Evolutionary conservation across 177 flowering plant species (phyloP).

Genomic region (Vitis hybrid): DNA sequence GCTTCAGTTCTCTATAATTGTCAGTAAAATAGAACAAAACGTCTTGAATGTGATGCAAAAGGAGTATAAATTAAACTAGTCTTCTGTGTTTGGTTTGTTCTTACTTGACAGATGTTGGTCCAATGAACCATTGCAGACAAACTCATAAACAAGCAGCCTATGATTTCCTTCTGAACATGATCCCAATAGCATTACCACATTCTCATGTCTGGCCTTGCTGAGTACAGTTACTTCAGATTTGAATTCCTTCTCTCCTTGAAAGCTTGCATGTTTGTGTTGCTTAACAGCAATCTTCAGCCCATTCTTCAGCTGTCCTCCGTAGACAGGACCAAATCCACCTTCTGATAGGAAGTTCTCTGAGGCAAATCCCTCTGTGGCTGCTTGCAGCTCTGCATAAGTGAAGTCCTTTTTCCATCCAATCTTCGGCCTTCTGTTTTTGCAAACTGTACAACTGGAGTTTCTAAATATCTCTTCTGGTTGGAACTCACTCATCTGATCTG

Average conservation of each 20-base stretch:
- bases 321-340: slow-evolving; percentile 61
- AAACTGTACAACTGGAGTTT: slow-evolving; percentile 34
- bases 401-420: slow-evolving; percentile 43
- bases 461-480: slow-evolving; percentile 23
- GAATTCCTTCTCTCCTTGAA: slow-evolving; percentile 64
- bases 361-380: slow-evolving; percentile 56
- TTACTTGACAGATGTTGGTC: slow-evolving; percentile 61
- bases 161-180: slow-evolving; percentile 58
- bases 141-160: slow-evolving; percentile 64
- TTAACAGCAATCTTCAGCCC: slow-evolving; percentile 53
- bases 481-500: slow-evolving; percentile 19
- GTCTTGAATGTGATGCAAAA: background rate
- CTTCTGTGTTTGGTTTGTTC: background rate
- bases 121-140: slow-evolving; percentile 64
- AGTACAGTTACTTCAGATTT: slow-evolving; percentile 54
- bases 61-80: background rate
- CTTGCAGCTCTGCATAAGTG: slow-evolving; percentile 48
- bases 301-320: slow-evolving; percentile 43
- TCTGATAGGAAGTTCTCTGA: slow-evolving; percentile 41
- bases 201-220: slow-evolving; percentile 55
- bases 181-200: slow-evolving; percentile 66
- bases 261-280: slow-evolving; percentile 50
- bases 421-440: slow-evolving; percentile 46
- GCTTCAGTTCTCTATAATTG: background rate
- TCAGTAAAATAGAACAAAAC: background rate